These are phyloP conservation scores for Phialophora chinensis DNA, from an alignment of 2,329 filamentous ascomycete species.

Conservation along the genomic window DNA sequence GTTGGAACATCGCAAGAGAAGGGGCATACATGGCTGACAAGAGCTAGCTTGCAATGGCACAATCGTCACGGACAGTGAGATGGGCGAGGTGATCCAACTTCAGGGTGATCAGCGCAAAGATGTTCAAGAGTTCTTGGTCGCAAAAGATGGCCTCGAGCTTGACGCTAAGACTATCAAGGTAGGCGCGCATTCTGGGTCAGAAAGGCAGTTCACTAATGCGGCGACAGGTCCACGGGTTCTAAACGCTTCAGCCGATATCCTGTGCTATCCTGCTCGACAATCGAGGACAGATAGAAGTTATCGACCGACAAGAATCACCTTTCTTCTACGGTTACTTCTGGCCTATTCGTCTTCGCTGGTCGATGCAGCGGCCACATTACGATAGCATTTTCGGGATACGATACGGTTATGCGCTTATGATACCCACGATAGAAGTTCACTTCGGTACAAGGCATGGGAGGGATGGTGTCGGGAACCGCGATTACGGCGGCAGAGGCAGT, in stretches of 20 bases:
- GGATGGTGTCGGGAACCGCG: constrained; percentile 13
- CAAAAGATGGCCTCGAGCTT: constrained; percentile 91
- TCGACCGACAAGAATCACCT: constrained; percentile 26
- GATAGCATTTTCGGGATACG: constrained; percentile 38
- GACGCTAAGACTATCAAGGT: constrained; percentile 98
- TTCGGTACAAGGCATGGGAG: constrained; percentile 27
- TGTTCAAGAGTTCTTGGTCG: constrained; percentile 94
- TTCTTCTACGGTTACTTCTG: constrained; percentile 35
- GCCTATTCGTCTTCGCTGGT: constrained; percentile 31
- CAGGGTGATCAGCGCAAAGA: constrained; percentile 99
- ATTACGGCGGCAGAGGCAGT: constrained; percentile 10
- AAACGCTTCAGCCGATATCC: constrained; percentile 51
- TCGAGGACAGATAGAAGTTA: constrained; percentile 48
- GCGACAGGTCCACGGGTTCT: constrained; percentile 59
- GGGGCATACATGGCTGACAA: constrained; percentile 89
- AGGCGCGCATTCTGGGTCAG: constrained; percentile 19
- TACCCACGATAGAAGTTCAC: constrained; percentile 38
- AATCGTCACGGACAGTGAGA: constrained; percentile 92
- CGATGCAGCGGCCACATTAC: constrained; percentile 32
- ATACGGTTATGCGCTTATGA: constrained; percentile 38
- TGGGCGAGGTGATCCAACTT: constrained; percentile 99
- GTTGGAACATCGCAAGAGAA: constrained; percentile 41
- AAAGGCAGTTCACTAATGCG: neutral
- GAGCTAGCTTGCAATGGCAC: constrained; percentile 99
- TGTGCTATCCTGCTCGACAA: constrained; percentile 52